Base-by-base conservation (phyloP, 176 grass and related monocot genomes). In the Aegilops sharonensis region DNA sequence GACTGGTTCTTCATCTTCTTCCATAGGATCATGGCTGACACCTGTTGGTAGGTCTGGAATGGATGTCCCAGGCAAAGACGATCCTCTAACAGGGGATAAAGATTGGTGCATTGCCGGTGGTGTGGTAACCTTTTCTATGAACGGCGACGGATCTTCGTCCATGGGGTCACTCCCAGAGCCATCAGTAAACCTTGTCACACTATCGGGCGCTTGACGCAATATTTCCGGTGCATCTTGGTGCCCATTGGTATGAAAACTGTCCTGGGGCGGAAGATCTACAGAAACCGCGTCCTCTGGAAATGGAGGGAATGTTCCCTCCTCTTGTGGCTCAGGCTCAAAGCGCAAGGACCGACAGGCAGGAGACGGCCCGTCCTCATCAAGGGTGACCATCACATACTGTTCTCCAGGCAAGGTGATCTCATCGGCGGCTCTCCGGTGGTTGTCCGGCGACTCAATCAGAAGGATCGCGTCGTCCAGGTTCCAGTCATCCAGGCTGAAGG, bases 391-490 rank as follows among this genome's bases (percentile, higher is more conserved):
- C 37, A 92, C 88, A 50, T 96, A 99, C 34, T 88, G 87, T 56
- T 89, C 88, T 98, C 92, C 90, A 87, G 76, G 18, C 71, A 90
- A 86, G 60, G 94, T 99, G 77, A 99, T 94, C 79, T 99, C 78
- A 54, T 96, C 97, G 78, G 35, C 87, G 40, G 87, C 72, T 66
- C 83, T 94, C 59, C 65, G 90, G 74, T 96, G 88, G 68, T 77
- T 90, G 73, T 98, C 91, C 5, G 82, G 88, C 2, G 85, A 21
- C 7, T 90, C 90, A 25, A 86, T 84, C 42, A 83, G 72, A 68
- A 37, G 54, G 68, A 77, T 74, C 62, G 85, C 80, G 68, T 98
- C 92, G 43, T 94, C 90, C 78, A 99, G 85, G 74, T 93, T 89
- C 77, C 95, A 56, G 50, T 82, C 85, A 10, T 92, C 97, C 29